Evolutionary conservation across 495 filamentous ascomycete species (phyloP).

Genomic region (Hypoxylon fuscum): DNA sequence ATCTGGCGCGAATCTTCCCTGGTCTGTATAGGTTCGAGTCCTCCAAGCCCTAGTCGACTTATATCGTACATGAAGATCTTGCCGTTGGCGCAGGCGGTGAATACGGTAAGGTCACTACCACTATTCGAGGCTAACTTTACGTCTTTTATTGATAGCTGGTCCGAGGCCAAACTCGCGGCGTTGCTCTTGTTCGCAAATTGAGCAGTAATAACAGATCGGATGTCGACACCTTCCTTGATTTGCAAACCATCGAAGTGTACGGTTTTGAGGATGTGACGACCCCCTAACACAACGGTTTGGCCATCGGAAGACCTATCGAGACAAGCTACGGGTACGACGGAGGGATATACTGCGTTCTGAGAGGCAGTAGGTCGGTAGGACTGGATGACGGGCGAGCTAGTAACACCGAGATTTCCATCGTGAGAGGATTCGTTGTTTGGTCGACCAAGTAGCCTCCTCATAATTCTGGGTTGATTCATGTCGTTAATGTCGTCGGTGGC

Average conservation of each 20-base stretch:
- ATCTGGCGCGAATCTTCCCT: slow-evolving; percentile 89
- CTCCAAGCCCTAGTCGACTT: slow-evolving; percentile 62
- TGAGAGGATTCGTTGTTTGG: slow-evolving; percentile 46
- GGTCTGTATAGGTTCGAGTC: slow-evolving; percentile 75
- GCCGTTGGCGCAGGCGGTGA: slow-evolving; percentile 85
- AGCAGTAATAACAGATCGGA: slow-evolving; percentile 77
- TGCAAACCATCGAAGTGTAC: slow-evolving; percentile 74
- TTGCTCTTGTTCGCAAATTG: slow-evolving; percentile 70
- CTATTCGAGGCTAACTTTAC: slow-evolving; percentile 78
- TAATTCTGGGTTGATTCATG: slow-evolving; percentile 58
- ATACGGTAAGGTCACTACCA: slow-evolving; percentile 64
- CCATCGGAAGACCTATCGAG: slow-evolving; percentile 81
- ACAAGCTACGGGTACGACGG: slow-evolving; percentile 74
- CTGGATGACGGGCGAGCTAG: slow-evolving; percentile 45
- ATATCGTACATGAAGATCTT: slow-evolving; percentile 90
- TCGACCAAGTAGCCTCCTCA: slow-evolving; percentile 63
- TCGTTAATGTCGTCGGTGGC: slow-evolving; percentile 43
- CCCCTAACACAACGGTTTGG: slow-evolving; percentile 80
- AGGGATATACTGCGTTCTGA: slow-evolving; percentile 76
- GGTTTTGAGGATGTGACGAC: slow-evolving; percentile 85
- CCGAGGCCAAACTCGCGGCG: slow-evolving; percentile 60
- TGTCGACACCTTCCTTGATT: slow-evolving; percentile 79
- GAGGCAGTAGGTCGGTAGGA: slow-evolving; percentile 69
- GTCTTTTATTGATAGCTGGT: slow-evolving; percentile 82
- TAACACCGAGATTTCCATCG: slow-evolving; percentile 49